Base-by-base conservation (phyloP, 2,329 filamentous ascomycete genomes). In the Fusarium longipes region DNA sequence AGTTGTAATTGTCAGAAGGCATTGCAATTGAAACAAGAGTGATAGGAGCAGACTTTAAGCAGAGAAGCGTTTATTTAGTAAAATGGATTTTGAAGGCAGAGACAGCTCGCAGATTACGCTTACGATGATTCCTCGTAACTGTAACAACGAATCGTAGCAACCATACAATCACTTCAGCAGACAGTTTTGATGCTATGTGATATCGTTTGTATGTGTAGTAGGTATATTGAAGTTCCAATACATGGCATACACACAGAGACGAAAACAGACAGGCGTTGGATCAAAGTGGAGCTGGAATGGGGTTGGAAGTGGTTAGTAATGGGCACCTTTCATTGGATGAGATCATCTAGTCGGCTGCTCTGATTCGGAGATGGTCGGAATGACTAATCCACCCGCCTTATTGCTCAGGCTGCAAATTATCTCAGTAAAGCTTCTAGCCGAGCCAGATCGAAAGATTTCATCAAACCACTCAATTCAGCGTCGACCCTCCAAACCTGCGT, bases 381-480 rank as follows among this genome's bases (percentile, higher is more conserved):
- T 78, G 75, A 77, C 76, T 77, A 77, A 77, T 72, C 71, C 59
- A 40, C 43, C 50, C 68, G 77, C 77, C 76, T 82, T 65, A 77
- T 73, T 76, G 73, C 72, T 79, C 75, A 82, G 81, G 80, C 80
- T 76, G 74, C 77, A 80, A 80, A 77, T 75, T 76, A 76, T 77
- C 76, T 78, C 75, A 78, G 75, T 72, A 81, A 82, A 82, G 80
- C 79, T 81, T 81, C 75, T 77, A 79, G 75, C 79, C 78, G 79
- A 80, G 76, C 78, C 76, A 74, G 73, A 76, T 78, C 75, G 79
- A 78, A 81, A 81, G 77, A 82, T 79, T 81, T 80, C 80, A 82
- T 83, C 82, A 85, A 86, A 86, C 82, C 82, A 82, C 84, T 85
- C 84, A 86, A 79, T 78, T 77, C 77, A 76, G 75, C 77, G 76